Percentiles rank a stretch among this genome's conserved stretches.
phyloP scores from a whole-genome alignment of 352 stramenopile species.

The Phytophthora parvispora region DNA sequence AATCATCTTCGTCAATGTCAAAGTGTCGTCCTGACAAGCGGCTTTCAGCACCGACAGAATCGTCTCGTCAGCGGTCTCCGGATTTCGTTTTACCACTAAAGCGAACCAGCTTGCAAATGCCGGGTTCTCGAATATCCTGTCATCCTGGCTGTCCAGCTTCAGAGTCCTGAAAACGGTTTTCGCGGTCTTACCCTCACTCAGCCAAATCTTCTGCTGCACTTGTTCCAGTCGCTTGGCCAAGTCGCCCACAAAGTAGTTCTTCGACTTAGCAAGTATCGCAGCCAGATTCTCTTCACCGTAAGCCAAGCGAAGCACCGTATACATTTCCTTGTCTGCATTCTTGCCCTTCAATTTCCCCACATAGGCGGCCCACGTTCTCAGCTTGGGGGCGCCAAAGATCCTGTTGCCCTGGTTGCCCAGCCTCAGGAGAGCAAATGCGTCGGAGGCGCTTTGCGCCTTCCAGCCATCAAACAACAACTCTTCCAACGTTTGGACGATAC shows the following conservation, averaged over 20 bases:
- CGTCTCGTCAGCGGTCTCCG: neutral
- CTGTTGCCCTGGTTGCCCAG: neutral
- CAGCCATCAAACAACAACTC: neutral
- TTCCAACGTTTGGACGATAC: neutral
- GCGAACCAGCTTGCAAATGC: neutral
- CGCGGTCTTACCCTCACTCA: neutral
- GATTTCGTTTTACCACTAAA: neutral
- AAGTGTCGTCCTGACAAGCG: neutral
- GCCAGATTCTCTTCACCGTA: neutral
- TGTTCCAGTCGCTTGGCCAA: neutral
- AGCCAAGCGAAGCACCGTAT: neutral
- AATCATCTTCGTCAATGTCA: neutral
- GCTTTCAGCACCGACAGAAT: neutral
- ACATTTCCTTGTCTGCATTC: neutral
- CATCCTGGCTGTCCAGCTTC: neutral
- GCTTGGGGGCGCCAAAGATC: neutral
- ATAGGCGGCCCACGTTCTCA: neutral
- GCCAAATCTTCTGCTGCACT: neutral
- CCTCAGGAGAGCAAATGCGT: neutral
- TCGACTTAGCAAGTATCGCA: too few species aligned
- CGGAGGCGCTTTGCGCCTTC: neutral
- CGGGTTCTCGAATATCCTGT: neutral
- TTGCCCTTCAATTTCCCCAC: neutral
- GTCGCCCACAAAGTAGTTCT: neutral
- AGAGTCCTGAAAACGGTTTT: neutral